Conservation (phyloP, 1,139 yeast species). For the Diutina pseudorugosa region DNA sequence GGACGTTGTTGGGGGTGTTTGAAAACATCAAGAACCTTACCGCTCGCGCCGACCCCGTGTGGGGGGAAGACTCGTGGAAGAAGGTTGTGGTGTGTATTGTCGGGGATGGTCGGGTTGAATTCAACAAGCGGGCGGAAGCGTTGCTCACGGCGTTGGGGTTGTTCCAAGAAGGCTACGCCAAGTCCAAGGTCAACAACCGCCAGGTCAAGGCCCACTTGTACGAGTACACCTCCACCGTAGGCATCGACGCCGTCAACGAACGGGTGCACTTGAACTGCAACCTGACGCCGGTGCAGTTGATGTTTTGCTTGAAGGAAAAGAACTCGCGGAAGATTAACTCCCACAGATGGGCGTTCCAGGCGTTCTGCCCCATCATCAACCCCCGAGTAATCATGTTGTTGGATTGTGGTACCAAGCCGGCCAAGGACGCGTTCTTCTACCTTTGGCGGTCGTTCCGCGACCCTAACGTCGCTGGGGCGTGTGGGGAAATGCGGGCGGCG, state of each 20-base stretch:
- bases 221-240: constrained; percentile 72
- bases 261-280: constrained; percentile 44
- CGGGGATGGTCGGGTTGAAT: constrained; percentile 66
- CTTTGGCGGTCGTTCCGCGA: constrained; percentile 69
- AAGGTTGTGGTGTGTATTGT: constrained; percentile 64
- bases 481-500: constrained; percentile 72
- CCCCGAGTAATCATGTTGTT: constrained; percentile 63
- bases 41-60: constrained; percentile 43
- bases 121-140: constrained; percentile 52
- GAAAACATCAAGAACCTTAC: constrained; percentile 56
- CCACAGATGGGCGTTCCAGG: constrained; percentile 79
- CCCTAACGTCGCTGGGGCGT: constrained; percentile 74
- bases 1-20: constrained; percentile 69
- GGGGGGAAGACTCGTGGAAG: constrained; percentile 81
- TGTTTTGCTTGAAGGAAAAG: constrained; percentile 68
- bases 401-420: constrained; percentile 76
- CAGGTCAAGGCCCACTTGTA: constrained; percentile 63
- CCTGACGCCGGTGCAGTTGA: constrained; percentile 57
- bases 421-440: constrained; percentile 58
- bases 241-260: constrained; percentile 52
- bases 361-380: constrained; percentile 56
- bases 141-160: constrained; percentile 63
- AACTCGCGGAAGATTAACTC: constrained; percentile 69
- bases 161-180: constrained; percentile 76
- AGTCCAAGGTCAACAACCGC: constrained; percentile 59